phyloP scores from a whole-genome alignment of 441 rosid genomes.

The Eruca vesicaria region DNA sequence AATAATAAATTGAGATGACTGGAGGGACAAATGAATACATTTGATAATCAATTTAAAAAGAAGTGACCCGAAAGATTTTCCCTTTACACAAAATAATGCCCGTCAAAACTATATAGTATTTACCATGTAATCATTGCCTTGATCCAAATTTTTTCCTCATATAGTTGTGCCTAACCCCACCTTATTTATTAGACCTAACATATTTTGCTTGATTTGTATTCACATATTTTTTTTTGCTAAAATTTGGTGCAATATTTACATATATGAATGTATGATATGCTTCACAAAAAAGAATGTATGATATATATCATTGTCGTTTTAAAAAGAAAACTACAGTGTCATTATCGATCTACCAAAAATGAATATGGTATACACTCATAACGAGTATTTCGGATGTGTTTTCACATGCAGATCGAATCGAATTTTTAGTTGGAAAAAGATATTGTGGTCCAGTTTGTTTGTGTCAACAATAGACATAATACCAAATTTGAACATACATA shows the following conservation, averaged over 20 bases:
- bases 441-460: not conserved
- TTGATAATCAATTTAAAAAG: slow-evolving; percentile 12
- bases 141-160: slow-evolving; percentile 20
- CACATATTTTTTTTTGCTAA: not conserved
- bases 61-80: slow-evolving; percentile 28
- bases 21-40: slow-evolving; percentile 27
- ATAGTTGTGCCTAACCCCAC: slow-evolving; percentile 14
- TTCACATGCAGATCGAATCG: not conserved
- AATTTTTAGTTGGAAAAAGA: not conserved
- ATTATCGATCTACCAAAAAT: not conserved
- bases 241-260: too few species aligned
- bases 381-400: not conserved
- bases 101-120: slow-evolving; percentile 2
- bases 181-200: slow-evolving; percentile 18
- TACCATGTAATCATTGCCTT: slow-evolving; percentile 21
- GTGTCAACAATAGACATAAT: not conserved
- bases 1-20: slow-evolving; percentile 20
- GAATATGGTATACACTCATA: not conserved
- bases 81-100: slow-evolving; percentile 18
- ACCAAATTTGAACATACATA: not conserved
- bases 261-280: not conserved
- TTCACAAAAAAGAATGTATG: too few species aligned
- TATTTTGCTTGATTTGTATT: not conserved
- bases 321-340: not conserved
- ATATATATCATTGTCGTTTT: not conserved